Percentiles rank a stretch among this genome's conserved stretches.
These are phyloP conservation scores for Ceratocystis lukuohia DNA, from an alignment of 2,329 filamentous ascomycete species.

Conservation along the genomic window DNA sequence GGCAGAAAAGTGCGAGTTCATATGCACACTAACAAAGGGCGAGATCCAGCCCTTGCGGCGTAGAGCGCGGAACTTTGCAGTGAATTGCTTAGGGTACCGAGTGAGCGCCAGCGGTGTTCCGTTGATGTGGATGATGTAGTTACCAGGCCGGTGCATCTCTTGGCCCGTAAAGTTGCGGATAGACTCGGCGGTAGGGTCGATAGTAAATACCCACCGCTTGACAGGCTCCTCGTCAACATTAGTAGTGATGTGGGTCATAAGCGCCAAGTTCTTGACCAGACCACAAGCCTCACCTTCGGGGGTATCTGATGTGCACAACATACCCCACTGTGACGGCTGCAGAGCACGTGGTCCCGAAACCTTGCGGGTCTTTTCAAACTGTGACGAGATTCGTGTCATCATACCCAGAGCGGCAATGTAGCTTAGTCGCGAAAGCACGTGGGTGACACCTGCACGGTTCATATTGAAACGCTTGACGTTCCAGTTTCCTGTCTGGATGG, in stretches of 20 bases:
- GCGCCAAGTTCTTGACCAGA: constrained; percentile 89
- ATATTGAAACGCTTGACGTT: constrained; percentile 96
- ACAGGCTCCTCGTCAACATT: constrained; percentile 89
- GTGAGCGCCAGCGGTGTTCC: constrained; percentile 87
- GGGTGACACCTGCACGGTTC: constrained; percentile 92
- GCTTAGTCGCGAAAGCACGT: constrained; percentile 86
- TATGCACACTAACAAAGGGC: constrained; percentile 90
- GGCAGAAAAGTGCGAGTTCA: constrained; percentile 82
- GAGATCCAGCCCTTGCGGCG: constrained; percentile 84
- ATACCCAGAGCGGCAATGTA: constrained; percentile 95
- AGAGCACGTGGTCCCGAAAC: constrained; percentile 89
- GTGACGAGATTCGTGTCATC: constrained; percentile 98
- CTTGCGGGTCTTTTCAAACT: constrained; percentile 97
- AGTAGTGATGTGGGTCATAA: constrained; percentile 99
- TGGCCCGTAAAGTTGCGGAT: constrained; percentile 59
- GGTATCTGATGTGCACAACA: constrained; percentile 94
- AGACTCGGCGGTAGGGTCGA: constrained; percentile 71
- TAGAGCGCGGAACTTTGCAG: constrained; percentile 72
- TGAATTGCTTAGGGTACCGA: constrained; percentile 71
- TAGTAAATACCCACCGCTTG: constrained; percentile 67
- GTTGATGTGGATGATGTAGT: constrained; percentile 88
- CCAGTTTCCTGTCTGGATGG: constrained; percentile 97
- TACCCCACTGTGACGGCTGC: constrained; percentile 94
- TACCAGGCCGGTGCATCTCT: constrained; percentile 72
- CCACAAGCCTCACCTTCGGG: constrained; percentile 98